These are phyloP conservation scores for Cercophora newfieldiana DNA, from an alignment of 495 filamentous ascomycete species.

Conservation along the genomic window DNA sequence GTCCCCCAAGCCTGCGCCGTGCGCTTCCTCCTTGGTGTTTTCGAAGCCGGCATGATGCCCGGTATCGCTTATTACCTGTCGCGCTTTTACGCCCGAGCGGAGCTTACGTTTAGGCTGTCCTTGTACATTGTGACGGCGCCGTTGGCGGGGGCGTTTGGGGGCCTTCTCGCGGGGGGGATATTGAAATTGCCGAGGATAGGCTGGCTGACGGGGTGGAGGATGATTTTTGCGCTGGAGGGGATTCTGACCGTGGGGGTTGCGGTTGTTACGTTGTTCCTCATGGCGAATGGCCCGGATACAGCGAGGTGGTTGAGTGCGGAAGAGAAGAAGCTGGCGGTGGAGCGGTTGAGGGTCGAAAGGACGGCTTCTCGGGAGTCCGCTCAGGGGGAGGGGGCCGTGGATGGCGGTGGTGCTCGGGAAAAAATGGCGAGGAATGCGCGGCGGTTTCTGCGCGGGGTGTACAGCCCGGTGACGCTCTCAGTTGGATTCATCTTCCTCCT, in stretches of 20 bases:
- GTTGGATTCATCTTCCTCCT: slow-evolving; percentile 8
- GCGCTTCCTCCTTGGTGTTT: slow-evolving; percentile 68
- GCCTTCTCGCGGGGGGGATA: slow-evolving; percentile 6
- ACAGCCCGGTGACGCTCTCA: slow-evolving; percentile 4
- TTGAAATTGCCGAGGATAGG: slow-evolving; percentile 4
- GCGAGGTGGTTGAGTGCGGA: slow-evolving; percentile 5
- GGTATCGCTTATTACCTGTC: slow-evolving; percentile 39
- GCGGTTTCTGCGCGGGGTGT: slow-evolving; percentile 44
- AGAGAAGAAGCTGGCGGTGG: slow-evolving; percentile 3
- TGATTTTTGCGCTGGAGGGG: slow-evolving; percentile 13
- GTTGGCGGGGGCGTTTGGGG: slow-evolving; percentile 10
- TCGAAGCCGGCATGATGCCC: slow-evolving; percentile 71
- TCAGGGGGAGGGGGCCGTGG: slow-evolving; percentile 31
- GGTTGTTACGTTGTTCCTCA: not conserved
- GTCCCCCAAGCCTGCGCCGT: slow-evolving; percentile 67
- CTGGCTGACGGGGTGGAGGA: slow-evolving; percentile 7
- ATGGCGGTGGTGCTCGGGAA: slow-evolving; percentile 55
- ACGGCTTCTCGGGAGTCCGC: not conserved
- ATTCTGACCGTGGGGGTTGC: slow-evolving; percentile 9
- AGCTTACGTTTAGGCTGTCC: slow-evolving; percentile 15
- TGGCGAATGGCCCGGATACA: slow-evolving; percentile 3
- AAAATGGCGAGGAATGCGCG: not conserved
- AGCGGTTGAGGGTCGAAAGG: slow-evolving; percentile 3
- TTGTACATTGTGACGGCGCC: slow-evolving; percentile 14
- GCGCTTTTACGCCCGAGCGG: slow-evolving; percentile 13